These are phyloP conservation scores for Rhizopus microsporus DNA, from an alignment of 371 early-diverging fungal species.

Conservation along the genomic window DNA sequence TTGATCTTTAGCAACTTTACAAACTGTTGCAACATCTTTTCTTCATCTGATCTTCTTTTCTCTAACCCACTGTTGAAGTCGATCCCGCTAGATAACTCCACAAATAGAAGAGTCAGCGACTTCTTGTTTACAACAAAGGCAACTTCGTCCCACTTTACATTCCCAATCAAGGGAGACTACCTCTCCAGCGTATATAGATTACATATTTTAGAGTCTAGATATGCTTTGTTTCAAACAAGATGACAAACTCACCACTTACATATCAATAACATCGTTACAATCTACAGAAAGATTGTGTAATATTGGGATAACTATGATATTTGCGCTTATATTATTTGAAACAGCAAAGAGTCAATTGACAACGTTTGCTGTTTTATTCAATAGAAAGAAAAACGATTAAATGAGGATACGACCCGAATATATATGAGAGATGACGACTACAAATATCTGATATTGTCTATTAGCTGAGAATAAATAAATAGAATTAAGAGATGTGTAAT, in stretches of 20 bases:
- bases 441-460: too few relatives aligned
- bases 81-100: not conserved
- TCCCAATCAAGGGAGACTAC: not conserved
- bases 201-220: not conserved
- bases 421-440: too few relatives aligned
- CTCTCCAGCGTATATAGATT: not conserved
- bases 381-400: too few relatives aligned
- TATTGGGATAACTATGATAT: not conserved
- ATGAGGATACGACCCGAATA: too few relatives aligned
- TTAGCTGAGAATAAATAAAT: too few relatives aligned
- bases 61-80: not conserved
- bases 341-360: too few relatives aligned
- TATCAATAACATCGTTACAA: conserved; percentile 4
- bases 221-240: not conserved
- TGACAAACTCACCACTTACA: conserved; percentile 2
- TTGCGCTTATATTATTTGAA: too few relatives aligned
- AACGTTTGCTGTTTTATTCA: too few relatives aligned
- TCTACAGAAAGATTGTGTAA: conserved; percentile 1
- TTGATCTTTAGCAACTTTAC: not conserved
- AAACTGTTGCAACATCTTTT: not conserved
- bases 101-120: not conserved
- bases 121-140: not conserved
- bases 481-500: too few relatives aligned
- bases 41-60: not conserved
- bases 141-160: conserved; percentile 2